These are phyloP conservation scores for Phoma sp. DNA, from an alignment of 2,329 filamentous ascomycete genomes.

Conservation along the genomic window DNA sequence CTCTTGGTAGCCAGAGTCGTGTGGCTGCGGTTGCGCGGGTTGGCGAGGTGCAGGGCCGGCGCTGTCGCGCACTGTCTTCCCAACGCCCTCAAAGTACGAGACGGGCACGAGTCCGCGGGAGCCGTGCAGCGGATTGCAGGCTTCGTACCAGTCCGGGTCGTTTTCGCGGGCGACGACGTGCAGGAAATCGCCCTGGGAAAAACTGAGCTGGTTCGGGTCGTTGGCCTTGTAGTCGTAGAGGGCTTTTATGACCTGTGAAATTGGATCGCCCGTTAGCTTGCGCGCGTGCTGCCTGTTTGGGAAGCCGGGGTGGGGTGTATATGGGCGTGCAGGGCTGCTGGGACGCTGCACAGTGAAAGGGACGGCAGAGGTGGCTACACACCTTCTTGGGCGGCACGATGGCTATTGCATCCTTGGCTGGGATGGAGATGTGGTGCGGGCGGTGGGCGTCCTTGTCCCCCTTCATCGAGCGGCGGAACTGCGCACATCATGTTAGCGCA, in stretches of 20 bases:
- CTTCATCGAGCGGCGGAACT: constrained; percentile 86
- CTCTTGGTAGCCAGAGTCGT: constrained; percentile 91
- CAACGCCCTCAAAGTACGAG: constrained; percentile 89
- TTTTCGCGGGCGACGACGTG: constrained; percentile 97
- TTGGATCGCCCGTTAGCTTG: constrained; percentile 34
- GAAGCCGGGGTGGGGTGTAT: constrained; percentile 20
- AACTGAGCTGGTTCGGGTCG: constrained; percentile 74
- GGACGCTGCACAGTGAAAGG: constrained; percentile 2
- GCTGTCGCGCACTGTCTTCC: constrained; percentile 91
- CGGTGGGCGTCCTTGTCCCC: constrained; percentile 77
- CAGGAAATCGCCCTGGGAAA: constrained; percentile 95
- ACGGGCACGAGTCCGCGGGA: constrained; percentile 93
- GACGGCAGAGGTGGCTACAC: constrained; percentile 22
- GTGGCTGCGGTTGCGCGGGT: constrained; percentile 64
- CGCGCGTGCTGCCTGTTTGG: constrained; percentile 27
- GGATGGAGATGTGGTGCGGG: constrained; percentile 76
- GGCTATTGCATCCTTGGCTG: constrained; percentile 83
- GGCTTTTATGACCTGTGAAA: constrained; percentile 86
- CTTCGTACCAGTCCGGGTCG: constrained; percentile 96
- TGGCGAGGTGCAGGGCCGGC: constrained; percentile 56
- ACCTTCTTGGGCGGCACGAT: constrained; percentile 96
- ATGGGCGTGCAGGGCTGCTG: constrained; percentile 1
- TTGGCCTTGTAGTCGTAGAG: constrained; percentile 94
- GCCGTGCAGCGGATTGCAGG: constrained; percentile 91
- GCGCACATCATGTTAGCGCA: constrained; percentile 33